These are phyloP conservation scores for Clavispora fructus DNA, from an alignment of 805 yeast genomes.

Conservation along the genomic window DNA sequence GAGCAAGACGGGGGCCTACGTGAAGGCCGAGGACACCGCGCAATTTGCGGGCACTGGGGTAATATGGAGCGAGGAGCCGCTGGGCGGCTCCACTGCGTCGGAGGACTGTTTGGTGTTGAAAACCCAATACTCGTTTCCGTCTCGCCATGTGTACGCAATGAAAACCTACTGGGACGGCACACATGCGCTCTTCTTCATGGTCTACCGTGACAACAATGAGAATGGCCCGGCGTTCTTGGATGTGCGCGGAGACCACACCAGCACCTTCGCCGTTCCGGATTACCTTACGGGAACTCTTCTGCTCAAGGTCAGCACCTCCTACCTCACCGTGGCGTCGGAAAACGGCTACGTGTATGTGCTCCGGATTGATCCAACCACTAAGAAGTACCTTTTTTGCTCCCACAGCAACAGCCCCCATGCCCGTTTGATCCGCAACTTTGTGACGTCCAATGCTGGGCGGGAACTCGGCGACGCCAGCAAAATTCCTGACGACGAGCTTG, in stretches of 20 bases:
- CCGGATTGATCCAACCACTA: conserved; percentile 1
- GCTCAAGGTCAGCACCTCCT: conserved; percentile 9
- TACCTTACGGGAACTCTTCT: conserved; percentile 1
- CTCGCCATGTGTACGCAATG: conserved; percentile 1
- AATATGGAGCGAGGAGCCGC: background rate
- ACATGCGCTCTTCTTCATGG: background rate
- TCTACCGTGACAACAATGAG: background rate
- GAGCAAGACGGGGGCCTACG: conserved; percentile 5
- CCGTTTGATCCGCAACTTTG: conserved; percentile 18
- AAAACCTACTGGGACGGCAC: background rate
- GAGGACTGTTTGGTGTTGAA: conserved; percentile 8
- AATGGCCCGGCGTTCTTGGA: background rate
- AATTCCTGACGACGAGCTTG: conserved; percentile 2
- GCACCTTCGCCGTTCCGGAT: background rate
- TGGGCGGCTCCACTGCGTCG: too few relatives aligned
- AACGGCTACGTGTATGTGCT: conserved; percentile 9
- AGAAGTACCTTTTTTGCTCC: background rate
- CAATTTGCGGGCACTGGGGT: too few relatives aligned
- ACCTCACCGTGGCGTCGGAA: conserved; percentile 5
- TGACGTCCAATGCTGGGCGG: conserved; percentile 9
- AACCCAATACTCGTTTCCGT: conserved; percentile 2
- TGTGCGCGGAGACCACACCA: background rate
- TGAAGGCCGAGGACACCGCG: background rate
- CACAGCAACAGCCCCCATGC: conserved; percentile 2
- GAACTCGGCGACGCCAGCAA: background rate